Base-by-base conservation (phyloP, 192 early-diverging fungal genomes). In the Podila epigama region DNA sequence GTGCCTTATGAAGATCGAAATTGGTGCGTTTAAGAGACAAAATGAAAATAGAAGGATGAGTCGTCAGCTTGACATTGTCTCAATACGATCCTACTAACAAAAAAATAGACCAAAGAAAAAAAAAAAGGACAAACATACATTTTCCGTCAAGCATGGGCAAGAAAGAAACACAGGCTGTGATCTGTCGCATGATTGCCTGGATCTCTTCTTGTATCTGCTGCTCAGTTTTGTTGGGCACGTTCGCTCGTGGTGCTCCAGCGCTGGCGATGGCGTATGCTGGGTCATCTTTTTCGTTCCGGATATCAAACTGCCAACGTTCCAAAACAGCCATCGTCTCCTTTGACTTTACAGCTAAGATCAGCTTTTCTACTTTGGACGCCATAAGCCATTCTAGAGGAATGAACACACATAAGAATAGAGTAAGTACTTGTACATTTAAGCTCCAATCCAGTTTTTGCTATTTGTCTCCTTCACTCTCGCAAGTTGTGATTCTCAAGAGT, bases 271-370 rank as follows among this genome's bases (percentile, higher is more conserved):
- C 39, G 52, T 60, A n/a, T 13, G 41, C n/a, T n/a, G 61, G 63
- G 7, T 70, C 37, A 6, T 91, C 82, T 37, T 86, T 80, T 25
- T 88, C 85, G n/a, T 93, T 68, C 29, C 92, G 83, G 36, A 97
- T 86, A 81, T 97, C 93, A 80, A 98, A 98, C 66, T 97, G 92
- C 97, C 96, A 97, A 44, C 95, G 89, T 80, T 97, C 96, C 4
- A 97, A 56, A 11, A 92, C 91, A 62, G 96, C 89, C 3, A 91
- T 82, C 2, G 92, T 92, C 27, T 95, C 93, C 52, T 89, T 88
- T n/a, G 91, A 90, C 58, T 92, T 91, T 34, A 98, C 90, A 0
- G 92, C 94, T 53, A 98, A 70, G 9, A 98, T 94, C 35, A 98
- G 80, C 58, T 92, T 95, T 66, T 85, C 89, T 34, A 97, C 90